Conservation (phyloP, 148 eudicot species). For the Fagopyrum homotropicum region DNA sequence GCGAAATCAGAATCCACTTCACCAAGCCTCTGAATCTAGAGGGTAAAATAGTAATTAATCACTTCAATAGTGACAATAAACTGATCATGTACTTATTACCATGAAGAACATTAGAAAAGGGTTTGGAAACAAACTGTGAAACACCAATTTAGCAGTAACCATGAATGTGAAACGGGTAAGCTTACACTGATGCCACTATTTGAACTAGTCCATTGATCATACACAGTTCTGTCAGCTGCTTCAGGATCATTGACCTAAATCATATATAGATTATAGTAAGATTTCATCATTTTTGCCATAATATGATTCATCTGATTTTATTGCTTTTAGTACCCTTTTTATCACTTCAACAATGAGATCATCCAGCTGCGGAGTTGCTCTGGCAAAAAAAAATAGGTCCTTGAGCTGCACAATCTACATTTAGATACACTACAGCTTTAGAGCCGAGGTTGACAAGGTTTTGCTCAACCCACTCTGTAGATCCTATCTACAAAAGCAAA, state of each 20-base stretch:
- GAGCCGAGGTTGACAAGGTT: slow-evolving; percentile 78
- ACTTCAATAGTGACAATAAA: too few species aligned
- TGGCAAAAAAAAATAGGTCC: slow-evolving; percentile 80
- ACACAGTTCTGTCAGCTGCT: slow-evolving; percentile 34
- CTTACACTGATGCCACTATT: slow-evolving; percentile 58
- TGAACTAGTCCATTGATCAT: slow-evolving; percentile 49
- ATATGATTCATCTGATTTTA: slow-evolving; percentile 12
- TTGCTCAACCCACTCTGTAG: slow-evolving; percentile 98
- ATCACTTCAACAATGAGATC: slow-evolving; percentile 71
- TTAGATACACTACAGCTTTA: slow-evolving; percentile 86
- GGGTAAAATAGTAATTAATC: too few species aligned
- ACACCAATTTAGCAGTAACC: too few species aligned
- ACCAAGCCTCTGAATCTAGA: slow-evolving; percentile 85
- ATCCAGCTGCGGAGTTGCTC: slow-evolving; percentile 89
- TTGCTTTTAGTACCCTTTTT: slow-evolving; percentile 50
- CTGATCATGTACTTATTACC: too few species aligned
- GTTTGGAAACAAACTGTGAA: too few species aligned
- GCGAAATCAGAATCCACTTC: slow-evolving; percentile 91
- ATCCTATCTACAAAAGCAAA: slow-evolving; percentile 56
- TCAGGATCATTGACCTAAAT: slow-evolving; percentile 86
- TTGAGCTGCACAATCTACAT: slow-evolving; percentile 97
- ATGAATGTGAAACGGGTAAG: too few species aligned
- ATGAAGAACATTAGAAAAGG: too few species aligned
- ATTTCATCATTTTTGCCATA: background rate
- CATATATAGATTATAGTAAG: background rate